phyloP scores from a whole-genome alignment of 2,329 filamentous ascomycete genomes.

The Calonectria pseudoturangicola region DNA sequence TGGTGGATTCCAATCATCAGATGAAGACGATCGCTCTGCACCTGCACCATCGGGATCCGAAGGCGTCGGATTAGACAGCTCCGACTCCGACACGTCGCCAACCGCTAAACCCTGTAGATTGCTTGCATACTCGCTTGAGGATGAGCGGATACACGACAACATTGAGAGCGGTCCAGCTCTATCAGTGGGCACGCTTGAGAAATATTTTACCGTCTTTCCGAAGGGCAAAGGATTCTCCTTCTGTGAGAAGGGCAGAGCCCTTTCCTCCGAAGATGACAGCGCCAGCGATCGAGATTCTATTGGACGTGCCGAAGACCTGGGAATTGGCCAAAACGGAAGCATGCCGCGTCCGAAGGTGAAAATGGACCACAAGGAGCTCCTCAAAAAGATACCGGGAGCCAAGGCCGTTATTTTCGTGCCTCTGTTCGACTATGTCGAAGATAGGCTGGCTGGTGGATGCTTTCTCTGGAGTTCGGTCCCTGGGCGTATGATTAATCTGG shows the following conservation, averaged over 20 bases:
- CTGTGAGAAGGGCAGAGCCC: constrained; percentile 52
- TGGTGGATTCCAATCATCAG: constrained; percentile 31
- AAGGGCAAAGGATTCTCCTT: constrained; percentile 57
- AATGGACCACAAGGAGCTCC: constrained; percentile 59
- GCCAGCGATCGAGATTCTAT: constrained; percentile 52
- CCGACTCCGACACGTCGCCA: constrained; percentile 55
- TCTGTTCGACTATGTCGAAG: constrained; percentile 60
- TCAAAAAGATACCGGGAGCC: constrained; percentile 58
- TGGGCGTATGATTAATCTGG: constrained; percentile 58
- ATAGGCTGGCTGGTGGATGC: constrained; percentile 58
- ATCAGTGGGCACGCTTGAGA: constrained; percentile 55
- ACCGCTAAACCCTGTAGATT: constrained; percentile 54
- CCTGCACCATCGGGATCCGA: constrained; percentile 47
- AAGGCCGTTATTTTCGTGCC: constrained; percentile 60
- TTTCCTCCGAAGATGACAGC: constrained; percentile 59
- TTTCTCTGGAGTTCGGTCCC: constrained; percentile 33
- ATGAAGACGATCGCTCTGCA: constrained; percentile 46
- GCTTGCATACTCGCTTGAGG: constrained; percentile 54
- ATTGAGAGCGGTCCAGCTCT: constrained; percentile 55
- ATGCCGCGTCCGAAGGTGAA: constrained; percentile 42
- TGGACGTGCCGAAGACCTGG: neutral
- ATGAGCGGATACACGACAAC: constrained; percentile 49
- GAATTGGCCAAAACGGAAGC: neutral
- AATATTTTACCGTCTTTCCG: constrained; percentile 56
- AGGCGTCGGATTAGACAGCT: constrained; percentile 52